Conservation (phyloP, 371 early-diverging fungal species). For the Mortierella sp. region DNA sequence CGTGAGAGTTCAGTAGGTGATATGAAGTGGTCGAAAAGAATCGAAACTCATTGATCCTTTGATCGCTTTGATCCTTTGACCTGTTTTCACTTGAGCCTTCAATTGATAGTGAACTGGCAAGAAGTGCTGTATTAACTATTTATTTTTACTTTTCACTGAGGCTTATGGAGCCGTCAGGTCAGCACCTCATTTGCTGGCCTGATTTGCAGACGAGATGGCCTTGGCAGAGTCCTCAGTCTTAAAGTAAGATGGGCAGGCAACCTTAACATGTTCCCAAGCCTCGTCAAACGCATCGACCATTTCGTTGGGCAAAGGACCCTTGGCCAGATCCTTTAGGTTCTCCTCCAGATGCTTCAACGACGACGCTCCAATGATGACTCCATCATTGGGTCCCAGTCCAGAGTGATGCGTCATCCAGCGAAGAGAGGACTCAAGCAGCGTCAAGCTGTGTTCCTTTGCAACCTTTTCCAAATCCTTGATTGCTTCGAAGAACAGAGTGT, state of each 20-base stretch:
- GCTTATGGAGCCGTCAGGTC: no score
- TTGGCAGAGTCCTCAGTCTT: no score
- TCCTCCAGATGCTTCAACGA: conserved; percentile 58
- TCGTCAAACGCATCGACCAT: conserved; percentile 63
- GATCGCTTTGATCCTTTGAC: no score
- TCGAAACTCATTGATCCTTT: no score
- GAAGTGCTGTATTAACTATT: no score
- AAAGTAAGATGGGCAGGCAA: conserved; percentile 6
- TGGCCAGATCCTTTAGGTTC: conserved; percentile 57
- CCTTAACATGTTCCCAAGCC: conserved; percentile 57
- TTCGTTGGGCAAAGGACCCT: conserved; percentile 63
- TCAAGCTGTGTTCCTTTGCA: conserved; percentile 52
- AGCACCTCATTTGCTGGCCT: no score
- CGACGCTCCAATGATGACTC: conserved; percentile 69
- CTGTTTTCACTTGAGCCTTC: no score
- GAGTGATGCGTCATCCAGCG: conserved; percentile 75
- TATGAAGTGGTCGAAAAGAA: no score
- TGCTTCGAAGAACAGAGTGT: conserved; percentile 63
- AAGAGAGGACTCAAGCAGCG: conserved; percentile 59
- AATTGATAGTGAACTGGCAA: no score
- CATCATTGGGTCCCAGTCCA: conserved; percentile 54
- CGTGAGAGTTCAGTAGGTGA: no score
- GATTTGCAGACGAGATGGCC: no score
- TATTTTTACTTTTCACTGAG: no score
- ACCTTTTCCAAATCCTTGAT: conserved; percentile 55